Evolutionary conservation across 176 grass and related monocot species (phyloP).

Genomic region (Carex cristatella): DNA sequence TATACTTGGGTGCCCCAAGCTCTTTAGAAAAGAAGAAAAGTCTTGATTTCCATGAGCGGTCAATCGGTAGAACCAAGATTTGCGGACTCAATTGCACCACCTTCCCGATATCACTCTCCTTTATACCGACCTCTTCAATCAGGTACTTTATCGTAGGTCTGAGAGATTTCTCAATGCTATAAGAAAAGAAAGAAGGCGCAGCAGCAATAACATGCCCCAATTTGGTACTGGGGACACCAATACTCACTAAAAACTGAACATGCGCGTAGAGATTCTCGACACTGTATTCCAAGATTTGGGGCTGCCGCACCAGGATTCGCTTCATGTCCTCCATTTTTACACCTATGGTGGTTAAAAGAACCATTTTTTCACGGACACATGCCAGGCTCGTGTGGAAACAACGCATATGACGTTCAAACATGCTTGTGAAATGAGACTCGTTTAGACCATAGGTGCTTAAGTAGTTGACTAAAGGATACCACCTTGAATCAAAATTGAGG

Average conservation of each 20-base stretch:
- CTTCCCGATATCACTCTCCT: slow-evolving; percentile 76
- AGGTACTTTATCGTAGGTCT: slow-evolving; percentile 78
- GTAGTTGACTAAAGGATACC: slow-evolving; percentile 85
- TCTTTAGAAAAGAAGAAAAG: slow-evolving; percentile 81
- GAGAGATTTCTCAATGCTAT: slow-evolving; percentile 80
- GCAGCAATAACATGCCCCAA: slow-evolving; percentile 72
- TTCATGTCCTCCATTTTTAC: slow-evolving; percentile 88
- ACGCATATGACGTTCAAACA: slow-evolving; percentile 80
- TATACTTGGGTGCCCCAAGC: slow-evolving; percentile 78
- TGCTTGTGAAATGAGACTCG: slow-evolving; percentile 79
- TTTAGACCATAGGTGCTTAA: slow-evolving; percentile 81
- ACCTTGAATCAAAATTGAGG: slow-evolving; percentile 72
- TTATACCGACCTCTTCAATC: slow-evolving; percentile 82
- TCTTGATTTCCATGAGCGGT: slow-evolving; percentile 74
- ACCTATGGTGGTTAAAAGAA: slow-evolving; percentile 60
- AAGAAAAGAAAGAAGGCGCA: slow-evolving; percentile 85
- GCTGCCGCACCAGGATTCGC: slow-evolving; percentile 79
- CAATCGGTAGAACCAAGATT: slow-evolving; percentile 82
- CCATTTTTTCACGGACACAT: slow-evolving; percentile 78
- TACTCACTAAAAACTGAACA: slow-evolving; percentile 68
- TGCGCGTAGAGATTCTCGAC: slow-evolving; percentile 80
- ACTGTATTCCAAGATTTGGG: slow-evolving; percentile 88
- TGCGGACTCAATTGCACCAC: slow-evolving; percentile 94
- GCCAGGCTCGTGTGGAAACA: slow-evolving; percentile 68
- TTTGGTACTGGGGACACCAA: slow-evolving; percentile 49